phyloP scores from a whole-genome alignment of 371 early-diverging fungal species.

The Mucor irregularis region DNA sequence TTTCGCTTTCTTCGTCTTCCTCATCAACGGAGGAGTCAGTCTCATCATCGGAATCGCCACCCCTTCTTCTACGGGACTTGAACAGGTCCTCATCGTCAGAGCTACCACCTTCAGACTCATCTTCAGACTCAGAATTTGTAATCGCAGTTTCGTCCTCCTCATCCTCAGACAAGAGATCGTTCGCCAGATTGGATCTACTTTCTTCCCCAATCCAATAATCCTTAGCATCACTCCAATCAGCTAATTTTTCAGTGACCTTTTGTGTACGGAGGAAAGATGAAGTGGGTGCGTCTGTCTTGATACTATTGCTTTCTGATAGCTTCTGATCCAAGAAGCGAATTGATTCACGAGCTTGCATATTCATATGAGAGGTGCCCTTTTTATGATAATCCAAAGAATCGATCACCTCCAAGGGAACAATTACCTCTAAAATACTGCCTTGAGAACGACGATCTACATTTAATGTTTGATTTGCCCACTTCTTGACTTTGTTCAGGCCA shows the following conservation, averaged over 20 bases:
- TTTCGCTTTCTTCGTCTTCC: background rate
- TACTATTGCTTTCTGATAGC: conserved; percentile 17
- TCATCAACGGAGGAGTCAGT: conserved; percentile 15
- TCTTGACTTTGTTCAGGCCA: conserved; percentile 53
- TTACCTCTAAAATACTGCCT: conserved; percentile 45
- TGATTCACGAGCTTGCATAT: conserved; percentile 71
- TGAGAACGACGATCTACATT: conserved; percentile 28
- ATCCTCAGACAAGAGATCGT: conserved; percentile 22
- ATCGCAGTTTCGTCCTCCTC: conserved; percentile 12
- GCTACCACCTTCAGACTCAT: conserved; percentile 16
- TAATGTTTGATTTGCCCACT: conserved; percentile 47
- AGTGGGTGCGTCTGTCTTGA: conserved; percentile 4
- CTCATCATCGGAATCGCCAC: conserved; percentile 18
- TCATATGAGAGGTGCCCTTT: conserved; percentile 64
- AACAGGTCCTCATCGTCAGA: conserved; percentile 23
- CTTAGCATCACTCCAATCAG: conserved; percentile 54
- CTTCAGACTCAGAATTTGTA: conserved; percentile 16
- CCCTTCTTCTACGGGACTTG: conserved; percentile 22
- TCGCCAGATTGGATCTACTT: conserved; percentile 22
- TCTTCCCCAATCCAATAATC: conserved; percentile 51
- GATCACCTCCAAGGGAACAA: conserved; percentile 68
- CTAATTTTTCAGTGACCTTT: conserved; percentile 49
- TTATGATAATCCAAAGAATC: conserved; percentile 72
- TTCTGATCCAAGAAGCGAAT: conserved; percentile 76
- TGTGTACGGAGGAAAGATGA: conserved; percentile 45